A percentile compares a stretch with the other conserved stretches of the same genome.
These are phyloP conservation scores for Apophysomyces sp. DNA, from an alignment of 371 early-diverging fungal genomes.

Conservation along the genomic window DNA sequence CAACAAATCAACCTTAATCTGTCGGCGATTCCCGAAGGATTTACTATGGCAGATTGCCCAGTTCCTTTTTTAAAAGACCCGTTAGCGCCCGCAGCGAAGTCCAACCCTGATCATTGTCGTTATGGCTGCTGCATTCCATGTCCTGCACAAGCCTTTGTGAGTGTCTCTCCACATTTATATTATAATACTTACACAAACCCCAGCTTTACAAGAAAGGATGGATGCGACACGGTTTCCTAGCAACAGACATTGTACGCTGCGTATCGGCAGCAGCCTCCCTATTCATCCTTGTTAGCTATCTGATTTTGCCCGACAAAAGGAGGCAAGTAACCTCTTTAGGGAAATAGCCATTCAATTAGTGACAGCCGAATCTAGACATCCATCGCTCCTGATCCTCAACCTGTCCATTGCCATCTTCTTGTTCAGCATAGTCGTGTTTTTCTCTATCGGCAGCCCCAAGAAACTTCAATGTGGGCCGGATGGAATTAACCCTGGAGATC, in stretches of 20 bases:
- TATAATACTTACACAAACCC: not conserved
- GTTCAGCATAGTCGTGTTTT: slow-evolving; percentile 47
- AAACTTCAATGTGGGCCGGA: slow-evolving; percentile 52
- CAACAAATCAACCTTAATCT: slow-evolving; percentile 12
- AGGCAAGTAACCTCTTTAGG: slow-evolving; percentile 5
- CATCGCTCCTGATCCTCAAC: slow-evolving; percentile 56
- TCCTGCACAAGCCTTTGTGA: slow-evolving; percentile 25
- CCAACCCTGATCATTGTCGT: slow-evolving; percentile 11
- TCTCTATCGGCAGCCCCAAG: slow-evolving; percentile 43
- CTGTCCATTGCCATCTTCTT: slow-evolving; percentile 50
- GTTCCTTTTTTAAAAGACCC: slow-evolving; percentile 30
- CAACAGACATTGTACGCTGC: slow-evolving; percentile 43
- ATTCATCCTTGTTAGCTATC: slow-evolving; percentile 50
- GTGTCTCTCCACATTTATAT: not conserved
- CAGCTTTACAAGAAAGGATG: slow-evolving; percentile 42
- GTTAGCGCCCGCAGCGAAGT: slow-evolving; percentile 4
- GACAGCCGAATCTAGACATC: slow-evolving; percentile 31
- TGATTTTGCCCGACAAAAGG: slow-evolving; percentile 53
- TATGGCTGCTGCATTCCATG: slow-evolving; percentile 32
- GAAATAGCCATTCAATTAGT: not conserved
- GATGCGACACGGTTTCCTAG: slow-evolving; percentile 32
- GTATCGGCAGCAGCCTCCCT: slow-evolving; percentile 47
- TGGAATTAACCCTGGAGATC: slow-evolving; percentile 34
- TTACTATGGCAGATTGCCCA: slow-evolving; percentile 20
- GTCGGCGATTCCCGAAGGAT: slow-evolving; percentile 17